Evolutionary conservation across 2,329 filamentous ascomycete genomes (phyloP), one percentile per base, ranked within the genome.

Genomic region (Fusarium proliferatum): DNA sequence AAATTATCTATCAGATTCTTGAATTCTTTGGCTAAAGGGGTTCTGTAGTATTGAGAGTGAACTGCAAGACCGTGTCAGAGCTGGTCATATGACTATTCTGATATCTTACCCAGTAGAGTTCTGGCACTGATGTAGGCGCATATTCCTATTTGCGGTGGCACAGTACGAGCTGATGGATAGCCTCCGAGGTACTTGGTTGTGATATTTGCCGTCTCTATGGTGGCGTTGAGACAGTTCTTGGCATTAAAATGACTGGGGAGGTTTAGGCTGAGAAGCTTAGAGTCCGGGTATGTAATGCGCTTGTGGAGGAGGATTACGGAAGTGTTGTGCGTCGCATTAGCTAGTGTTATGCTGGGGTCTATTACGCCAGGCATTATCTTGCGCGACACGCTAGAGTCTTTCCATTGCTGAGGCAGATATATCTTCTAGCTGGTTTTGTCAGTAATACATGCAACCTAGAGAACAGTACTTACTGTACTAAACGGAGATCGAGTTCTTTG

Each of bases 71-170:
- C 9, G 7, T 3, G 16, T 51, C 8, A 51, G 48, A n/a, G 5
- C 19, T 17, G 11, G 10, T 11, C 2, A 34, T 9, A 4, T 7
- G 2, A 23, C 11, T 23, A 3, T n/a, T 3, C 4, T 9, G 3
- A 4, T 2, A 10, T 34, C 21, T 34, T 36, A 51, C 30, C 48
- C 6, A 36, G 30, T 10, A 51, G 15, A 7, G 30, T 33, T 23
- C 30, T 51, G 16, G 30, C 48, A 23, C 48, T 36, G 16, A 36
- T 30, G 7, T 19, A 51, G 9, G 48, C 48, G 8, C 30, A 51
- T 23, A 51, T 51, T 23, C 48, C 48, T 21, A 34, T 23, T 13
- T 51, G 48, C 3, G 48, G 48, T 13, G 48, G 30, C 11, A 51
- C 30, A 19, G 48, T 11, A 19, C 48, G 30, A 34, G 48, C 48